Evolutionary conservation across 257 asterid genomes (phyloP).

Genomic region (Penstemon eatonii): DNA sequence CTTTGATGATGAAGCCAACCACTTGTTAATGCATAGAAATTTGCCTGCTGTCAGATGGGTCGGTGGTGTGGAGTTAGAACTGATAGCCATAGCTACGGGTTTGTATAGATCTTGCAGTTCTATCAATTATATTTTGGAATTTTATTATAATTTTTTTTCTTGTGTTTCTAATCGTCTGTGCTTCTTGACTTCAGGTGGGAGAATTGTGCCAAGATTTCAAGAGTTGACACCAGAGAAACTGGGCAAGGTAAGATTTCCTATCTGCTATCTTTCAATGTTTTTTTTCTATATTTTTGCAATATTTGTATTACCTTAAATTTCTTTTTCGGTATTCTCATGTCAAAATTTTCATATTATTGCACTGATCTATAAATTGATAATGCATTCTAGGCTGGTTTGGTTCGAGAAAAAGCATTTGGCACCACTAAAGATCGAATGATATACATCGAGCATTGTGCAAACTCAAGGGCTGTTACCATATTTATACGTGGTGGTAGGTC

Average conservation of each 20-base stretch:
- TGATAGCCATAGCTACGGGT: slow-evolving; percentile 98
- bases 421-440: slow-evolving; percentile 97
- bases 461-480: slow-evolving; percentile 94
- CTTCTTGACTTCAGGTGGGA: slow-evolving; percentile 62
- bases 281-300: slow-evolving; percentile 1
- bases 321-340: no score
- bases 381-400: slow-evolving; percentile 80
- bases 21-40: slow-evolving; percentile 83
- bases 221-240: slow-evolving; percentile 88
- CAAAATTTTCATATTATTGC: not conserved
- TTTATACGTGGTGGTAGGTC: slow-evolving; percentile 96
- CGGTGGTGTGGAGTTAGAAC: slow-evolving; percentile 95
- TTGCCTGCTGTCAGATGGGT: slow-evolving; percentile 98
- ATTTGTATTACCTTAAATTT: not conserved
- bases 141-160: slow-evolving; percentile 5
- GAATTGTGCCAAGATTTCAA: slow-evolving; percentile 98
- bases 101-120: slow-evolving; percentile 29
- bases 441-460: slow-evolving; percentile 97
- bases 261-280: not conserved
- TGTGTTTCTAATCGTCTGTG: slow-evolving; percentile 4
- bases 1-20: slow-evolving; percentile 97
- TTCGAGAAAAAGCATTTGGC: slow-evolving; percentile 90
- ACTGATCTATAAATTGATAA: slow-evolving; percentile 22
- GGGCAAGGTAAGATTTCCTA: slow-evolving; percentile 55
- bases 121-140: not conserved